phyloP scores from a whole-genome alignment of 495 filamentous ascomycete species.

The Letharia columbiana region DNA sequence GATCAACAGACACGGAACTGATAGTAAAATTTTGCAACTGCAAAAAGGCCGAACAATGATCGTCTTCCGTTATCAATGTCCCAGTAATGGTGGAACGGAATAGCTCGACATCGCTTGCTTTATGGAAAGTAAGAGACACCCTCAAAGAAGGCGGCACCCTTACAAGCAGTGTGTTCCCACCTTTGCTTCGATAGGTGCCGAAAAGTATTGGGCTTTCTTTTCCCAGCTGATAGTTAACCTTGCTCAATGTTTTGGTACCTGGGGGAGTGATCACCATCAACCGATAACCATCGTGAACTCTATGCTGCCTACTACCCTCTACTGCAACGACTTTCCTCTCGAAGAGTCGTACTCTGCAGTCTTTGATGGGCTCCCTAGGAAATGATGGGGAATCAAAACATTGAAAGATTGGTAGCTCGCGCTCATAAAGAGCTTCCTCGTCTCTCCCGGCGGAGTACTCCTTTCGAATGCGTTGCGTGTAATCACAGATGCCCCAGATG shows the following conservation, averaged over 20 bases:
- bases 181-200: conserved; percentile 58
- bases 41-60: conserved; percentile 5
- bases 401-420: conserved; percentile 57
- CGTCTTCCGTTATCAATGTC: conserved; percentile 11
- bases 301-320: conserved; percentile 58
- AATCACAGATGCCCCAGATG: conserved; percentile 73
- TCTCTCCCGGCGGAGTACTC: conserved; percentile 55
- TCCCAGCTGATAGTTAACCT: conserved; percentile 55
- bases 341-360: conserved; percentile 63
- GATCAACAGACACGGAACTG: background rate
- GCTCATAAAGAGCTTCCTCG: conserved; percentile 58
- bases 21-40: conserved; percentile 7
- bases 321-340: conserved; percentile 53
- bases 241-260: conserved; percentile 64
- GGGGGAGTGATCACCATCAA: conserved; percentile 66
- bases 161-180: conserved; percentile 37
- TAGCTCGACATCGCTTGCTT: conserved; percentile 53
- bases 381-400: conserved; percentile 68
- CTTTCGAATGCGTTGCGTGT: conserved; percentile 61
- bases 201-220: conserved; percentile 59
- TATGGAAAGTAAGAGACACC: conserved; percentile 49
- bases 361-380: conserved; percentile 58
- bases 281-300: conserved; percentile 66
- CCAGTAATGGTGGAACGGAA: conserved; percentile 54
- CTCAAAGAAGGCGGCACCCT: conserved; percentile 5